Base-by-base conservation (phyloP, 2,329 filamentous ascomycete species). In the Aspergillus pseudoglaucus region DNA sequence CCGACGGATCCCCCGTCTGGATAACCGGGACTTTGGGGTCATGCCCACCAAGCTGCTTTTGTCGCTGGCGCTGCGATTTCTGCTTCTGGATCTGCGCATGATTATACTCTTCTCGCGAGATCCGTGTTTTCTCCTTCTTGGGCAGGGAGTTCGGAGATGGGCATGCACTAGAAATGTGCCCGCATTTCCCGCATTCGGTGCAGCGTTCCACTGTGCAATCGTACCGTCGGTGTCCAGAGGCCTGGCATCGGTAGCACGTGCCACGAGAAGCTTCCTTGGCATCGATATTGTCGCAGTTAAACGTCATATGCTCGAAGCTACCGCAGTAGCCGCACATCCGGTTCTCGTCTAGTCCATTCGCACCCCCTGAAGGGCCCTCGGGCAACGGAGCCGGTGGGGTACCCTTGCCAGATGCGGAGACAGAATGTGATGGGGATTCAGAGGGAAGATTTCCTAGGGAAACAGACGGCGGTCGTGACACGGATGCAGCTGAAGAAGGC, bases 251-350 rank as follows among this genome's bases (percentile, higher is more conserved):
- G 50, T 59, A 62, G 51, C 74, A 76, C 43, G 54, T 65, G 18
- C 70, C 70, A 38, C 63, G 60, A 27, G 61, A 59, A 10, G 60
- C 60, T 30, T 62, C 62, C 49, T 67, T 63, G 9, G 71, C 72
- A 10, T 69, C 69, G 8, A 58, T 51, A 50, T 75, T 74, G 46
- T 76, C 71, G 48, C 74, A 76, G 40, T 70, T 67, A 44, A 63
- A 61, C 1, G 68, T 71, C 52, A 68, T 68, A 53, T 76, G 74
- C 8, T 61, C 55, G 49, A 64, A 66, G 47, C 71, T 75, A 30
- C 74, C 74, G 55, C 74, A 76, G n/a, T 66, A 62, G 3, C 60
- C 65, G 59, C 74, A 76, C 44, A 61, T 67, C 40, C 59, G 60
- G 4, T 60, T 68, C 6, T 68, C 64, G 47, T 76, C 72, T 30